Evolutionary conservation across 2,329 filamentous ascomycete species (phyloP), one percentile per base, ranked within the genome.

Genomic region (Claviceps sp.): DNA sequence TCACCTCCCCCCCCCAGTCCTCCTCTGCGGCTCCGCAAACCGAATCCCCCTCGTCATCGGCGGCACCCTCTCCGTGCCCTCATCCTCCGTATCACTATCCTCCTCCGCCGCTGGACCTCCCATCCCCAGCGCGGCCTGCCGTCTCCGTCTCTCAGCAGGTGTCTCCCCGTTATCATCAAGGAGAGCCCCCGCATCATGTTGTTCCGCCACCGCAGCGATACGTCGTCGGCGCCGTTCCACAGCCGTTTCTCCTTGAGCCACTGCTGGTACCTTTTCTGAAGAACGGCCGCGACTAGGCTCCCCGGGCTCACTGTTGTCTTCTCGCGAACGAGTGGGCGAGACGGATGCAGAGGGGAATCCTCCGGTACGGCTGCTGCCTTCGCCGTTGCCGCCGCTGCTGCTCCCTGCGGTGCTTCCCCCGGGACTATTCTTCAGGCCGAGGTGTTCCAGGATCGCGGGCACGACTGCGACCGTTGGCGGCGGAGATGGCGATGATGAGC

Each of bases 41-140:
- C 80, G 70, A 55, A 84, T 84, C 3, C 78, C 78, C 41, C 75
- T 73, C 54, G 74, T 71, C 22, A 69, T 61, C 1, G 74, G 72
- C 2, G 75, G 73, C 52, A 79, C 74, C 60, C 77, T 64, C 48
- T 73, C 72, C 26, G 70, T 75, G 55, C 79, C 76, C 54, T 81
- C 79, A 24, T 82, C 81, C 24, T 69, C 67, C 30, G 62, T 67
- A 37, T 82, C 75, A 52, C 72, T 78, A 51, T 73, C 72, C 52
- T 74, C 72, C 46, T 71, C 74, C 18, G 70, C 71, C 0, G 63
- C 67, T 2, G 64, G 65, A 7, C 65, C 62, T 16, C 70, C 67
- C 55, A 85, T 72, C 9, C 86, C 85, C 1, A 91, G 69, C 1
- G 86, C 87, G 1, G 85, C 85, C 59, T 88, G 81, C 59, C 87